Percentiles rank a stretch among this genome's conserved stretches.
Conservation (phyloP, 441 rosid species). For the Euphorbia schlechtendalii region DNA sequence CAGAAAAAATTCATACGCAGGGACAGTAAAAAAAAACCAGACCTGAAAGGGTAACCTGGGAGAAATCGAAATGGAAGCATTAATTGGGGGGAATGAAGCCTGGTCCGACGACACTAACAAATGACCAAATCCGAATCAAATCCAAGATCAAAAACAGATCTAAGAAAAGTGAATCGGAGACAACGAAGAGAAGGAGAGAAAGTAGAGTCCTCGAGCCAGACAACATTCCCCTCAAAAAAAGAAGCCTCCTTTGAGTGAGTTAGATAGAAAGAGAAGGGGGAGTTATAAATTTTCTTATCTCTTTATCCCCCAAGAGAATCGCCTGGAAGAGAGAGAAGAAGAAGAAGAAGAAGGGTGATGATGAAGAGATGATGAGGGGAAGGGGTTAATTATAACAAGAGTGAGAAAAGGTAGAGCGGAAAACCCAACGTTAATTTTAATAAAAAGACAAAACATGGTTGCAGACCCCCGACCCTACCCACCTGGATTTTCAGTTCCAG, state of each 20-base stretch:
- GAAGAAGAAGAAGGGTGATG: conserved; percentile 20
- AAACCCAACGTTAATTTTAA: conserved; percentile 34
- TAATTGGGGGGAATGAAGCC: conserved; percentile 98
- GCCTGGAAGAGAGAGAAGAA: conserved; percentile 37
- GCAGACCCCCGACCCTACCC: conserved; percentile 39
- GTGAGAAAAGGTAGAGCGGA: conserved; percentile 11
- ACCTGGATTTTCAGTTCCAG: conserved; percentile 43
- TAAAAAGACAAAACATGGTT: conserved; percentile 39
- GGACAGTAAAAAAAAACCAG: not conserved
- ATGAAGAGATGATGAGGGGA: conserved; percentile 44
- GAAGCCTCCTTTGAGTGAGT: conserved; percentile 27
- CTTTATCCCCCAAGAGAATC: conserved; percentile 57
- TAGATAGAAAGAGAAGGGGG: not conserved
- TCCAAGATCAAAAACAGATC: too few species aligned
- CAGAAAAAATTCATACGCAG: conserved; percentile 14
- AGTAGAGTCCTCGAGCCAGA: conserved; percentile 74
- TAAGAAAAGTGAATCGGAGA: not conserved
- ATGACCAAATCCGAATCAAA: conserved; percentile 19
- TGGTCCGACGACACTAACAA: conserved; percentile 78
- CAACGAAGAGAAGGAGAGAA: conserved; percentile 2
- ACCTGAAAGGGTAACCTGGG: too few species aligned
- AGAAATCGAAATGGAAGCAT: conserved; percentile 30
- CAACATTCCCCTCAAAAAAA: conserved; percentile 74
- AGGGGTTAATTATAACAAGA: conserved; percentile 37
- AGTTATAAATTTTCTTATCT: conserved; percentile 6